Conservation (phyloP, 306 rosid species). For the Castanea mollissima region DNA sequence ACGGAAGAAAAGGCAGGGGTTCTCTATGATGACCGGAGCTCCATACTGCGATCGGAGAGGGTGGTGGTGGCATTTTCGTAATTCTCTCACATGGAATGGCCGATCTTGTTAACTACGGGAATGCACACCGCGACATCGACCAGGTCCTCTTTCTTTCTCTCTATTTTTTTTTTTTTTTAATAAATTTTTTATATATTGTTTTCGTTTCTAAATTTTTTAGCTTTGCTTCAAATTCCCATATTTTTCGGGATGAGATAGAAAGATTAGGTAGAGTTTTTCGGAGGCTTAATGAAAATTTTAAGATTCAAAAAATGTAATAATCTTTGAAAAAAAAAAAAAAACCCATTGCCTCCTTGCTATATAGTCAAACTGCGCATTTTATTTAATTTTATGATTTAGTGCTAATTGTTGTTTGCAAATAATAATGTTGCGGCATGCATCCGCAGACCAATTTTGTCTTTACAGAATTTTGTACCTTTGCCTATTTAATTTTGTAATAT, state of each 20-base stretch:
- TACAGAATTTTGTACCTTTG: background rate
- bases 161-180: background rate
- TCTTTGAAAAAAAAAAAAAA: no score
- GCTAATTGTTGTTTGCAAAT: no score
- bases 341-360: no score
- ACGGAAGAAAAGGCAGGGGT: conserved; percentile 48
- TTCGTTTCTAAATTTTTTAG: conserved; percentile 8
- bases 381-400: no score
- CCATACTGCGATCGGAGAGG: conserved; percentile 77
- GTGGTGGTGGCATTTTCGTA: conserved; percentile 89
- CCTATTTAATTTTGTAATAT: no score
- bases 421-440: background rate
- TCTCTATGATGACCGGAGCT: conserved; percentile 90
- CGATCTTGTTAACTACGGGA: conserved; percentile 94
- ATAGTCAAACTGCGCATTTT: no score
- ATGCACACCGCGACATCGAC: conserved; percentile 89
- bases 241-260: background rate
- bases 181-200: background rate
- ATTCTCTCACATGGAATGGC: conserved; percentile 93
- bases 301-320: no score
- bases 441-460: background rate
- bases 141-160: conserved; percentile 47
- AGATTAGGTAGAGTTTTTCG: background rate
- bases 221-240: conserved; percentile 8
- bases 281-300: background rate